These are phyloP conservation scores for Cyberlindnera maritima DNA, from an alignment of 805 yeast species.

Conservation along the genomic window DNA sequence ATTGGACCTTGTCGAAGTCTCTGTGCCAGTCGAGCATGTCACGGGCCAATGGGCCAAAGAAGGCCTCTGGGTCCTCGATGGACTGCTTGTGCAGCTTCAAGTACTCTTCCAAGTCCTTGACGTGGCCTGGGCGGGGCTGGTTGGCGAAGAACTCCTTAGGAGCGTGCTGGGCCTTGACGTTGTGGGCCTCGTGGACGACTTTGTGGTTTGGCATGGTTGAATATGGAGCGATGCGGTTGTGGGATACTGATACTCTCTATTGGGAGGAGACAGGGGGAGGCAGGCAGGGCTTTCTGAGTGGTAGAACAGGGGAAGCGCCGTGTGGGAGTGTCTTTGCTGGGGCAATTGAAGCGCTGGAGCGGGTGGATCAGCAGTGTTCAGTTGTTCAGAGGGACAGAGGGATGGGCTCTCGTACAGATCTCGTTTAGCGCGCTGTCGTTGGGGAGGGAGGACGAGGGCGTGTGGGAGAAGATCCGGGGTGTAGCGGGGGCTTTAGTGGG, in stretches of 20 bases:
- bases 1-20: slow-evolving; percentile 70
- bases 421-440: no score
- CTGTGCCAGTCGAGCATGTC: slow-evolving; percentile 77
- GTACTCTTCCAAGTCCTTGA: slow-evolving; percentile 57
- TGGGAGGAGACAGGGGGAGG: no score
- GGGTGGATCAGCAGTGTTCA: no score
- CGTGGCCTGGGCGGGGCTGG: slow-evolving; percentile 24
- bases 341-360: no score
- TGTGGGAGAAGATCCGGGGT: no score
- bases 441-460: no score
- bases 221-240: neutral
- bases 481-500: neutral
- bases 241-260: no score
- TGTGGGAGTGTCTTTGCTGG: no score
- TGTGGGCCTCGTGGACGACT: slow-evolving; percentile 39
- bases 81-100: slow-evolving; percentile 71
- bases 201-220: slow-evolving; percentile 26
- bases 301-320: no score
- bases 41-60: slow-evolving; percentile 77
- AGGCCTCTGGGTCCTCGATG: slow-evolving; percentile 74
- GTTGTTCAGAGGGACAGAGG: no score
- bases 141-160: slow-evolving; percentile 40
- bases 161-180: slow-evolving; percentile 29
- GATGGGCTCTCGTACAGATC: no score
- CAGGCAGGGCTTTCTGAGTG: no score